These are phyloP conservation scores for Alloascoidea hylecoeti DNA, from an alignment of 805 yeast species.

Conservation along the genomic window DNA sequence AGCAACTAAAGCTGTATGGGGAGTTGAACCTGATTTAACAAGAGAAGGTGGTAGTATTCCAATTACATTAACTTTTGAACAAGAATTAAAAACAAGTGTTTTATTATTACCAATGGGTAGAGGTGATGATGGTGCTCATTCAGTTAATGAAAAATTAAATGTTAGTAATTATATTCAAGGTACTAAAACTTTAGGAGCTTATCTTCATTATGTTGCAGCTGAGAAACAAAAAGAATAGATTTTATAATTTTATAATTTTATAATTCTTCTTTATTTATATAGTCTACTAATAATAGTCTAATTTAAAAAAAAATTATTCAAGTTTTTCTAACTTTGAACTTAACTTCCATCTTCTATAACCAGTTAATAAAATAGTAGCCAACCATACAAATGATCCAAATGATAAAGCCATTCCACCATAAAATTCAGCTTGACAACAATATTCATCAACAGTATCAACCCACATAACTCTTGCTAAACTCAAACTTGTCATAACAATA, in stretches of 20 bases:
- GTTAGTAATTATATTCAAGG: slow-evolving; percentile 86
- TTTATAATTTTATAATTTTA: neutral
- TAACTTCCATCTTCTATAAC: neutral
- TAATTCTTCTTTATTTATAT: neutral
- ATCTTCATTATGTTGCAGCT: slow-evolving; percentile 71
- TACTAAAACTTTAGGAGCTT: slow-evolving; percentile 84
- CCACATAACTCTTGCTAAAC: neutral
- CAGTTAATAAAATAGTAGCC: neutral
- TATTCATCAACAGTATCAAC: neutral
- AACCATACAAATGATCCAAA: neutral
- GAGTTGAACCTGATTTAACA: slow-evolving; percentile 89
- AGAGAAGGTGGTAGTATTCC: slow-evolving; percentile 99
- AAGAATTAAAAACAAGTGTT: slow-evolving; percentile 73
- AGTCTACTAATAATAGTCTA: neutral
- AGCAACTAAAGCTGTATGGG: slow-evolving; percentile 93
- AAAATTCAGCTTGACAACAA: neutral
- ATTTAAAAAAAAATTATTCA: neutral
- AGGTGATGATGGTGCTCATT: slow-evolving; percentile 99
- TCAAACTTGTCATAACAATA: neutral
- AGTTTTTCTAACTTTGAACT: neutral
- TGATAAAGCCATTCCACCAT: neutral
- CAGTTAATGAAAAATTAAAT: slow-evolving; percentile 90
- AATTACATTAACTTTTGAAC: slow-evolving; percentile 86
- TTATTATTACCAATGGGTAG: slow-evolving; percentile 93
- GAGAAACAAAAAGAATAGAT: slow-evolving; percentile 13